A percentile compares a stretch with the other conserved stretches of the same genome.
Evolutionary conservation across 1,139 yeast species (phyloP).

Genomic region (Geotrichum histeridarum): DNA sequence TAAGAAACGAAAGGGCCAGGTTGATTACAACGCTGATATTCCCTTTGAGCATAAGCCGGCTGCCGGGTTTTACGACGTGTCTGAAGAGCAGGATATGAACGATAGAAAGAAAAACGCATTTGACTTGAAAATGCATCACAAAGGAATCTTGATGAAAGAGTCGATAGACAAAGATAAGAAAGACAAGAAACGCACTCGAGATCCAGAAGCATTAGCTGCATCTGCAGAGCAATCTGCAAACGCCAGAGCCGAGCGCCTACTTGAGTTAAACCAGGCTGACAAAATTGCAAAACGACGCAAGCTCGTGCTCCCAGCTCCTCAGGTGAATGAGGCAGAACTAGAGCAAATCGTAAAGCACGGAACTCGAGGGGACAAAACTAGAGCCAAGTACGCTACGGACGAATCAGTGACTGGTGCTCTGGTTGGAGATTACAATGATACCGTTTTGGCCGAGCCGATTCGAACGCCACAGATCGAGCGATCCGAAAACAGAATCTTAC

Average conservation of each 20-base stretch:
- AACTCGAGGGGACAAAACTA: conserved; percentile 25
- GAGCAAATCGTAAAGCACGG: conserved; percentile 35
- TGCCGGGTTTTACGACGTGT: conserved; percentile 63
- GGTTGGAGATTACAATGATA: conserved; percentile 21
- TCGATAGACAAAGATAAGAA: conserved; percentile 33
- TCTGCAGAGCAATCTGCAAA: conserved; percentile 33
- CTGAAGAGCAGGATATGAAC: conserved; percentile 50
- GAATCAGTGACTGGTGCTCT: conserved; percentile 26
- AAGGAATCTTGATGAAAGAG: conserved; percentile 47
- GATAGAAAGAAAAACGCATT: conserved; percentile 42
- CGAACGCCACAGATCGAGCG: conserved; percentile 22
- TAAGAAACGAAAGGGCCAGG: conserved; percentile 47
- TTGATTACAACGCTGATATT: conserved; percentile 79
- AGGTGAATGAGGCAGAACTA: conserved; percentile 38
- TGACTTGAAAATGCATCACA: conserved; percentile 44
- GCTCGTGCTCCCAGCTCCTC: conserved; percentile 52
- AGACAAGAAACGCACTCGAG: conserved; percentile 33
- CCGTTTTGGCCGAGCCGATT: conserved; percentile 14
- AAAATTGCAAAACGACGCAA: conserved; percentile 49
- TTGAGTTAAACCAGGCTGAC: conserved; percentile 37
- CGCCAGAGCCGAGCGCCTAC: conserved; percentile 40
- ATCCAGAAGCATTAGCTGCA: conserved; percentile 21
- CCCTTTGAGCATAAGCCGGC: conserved; percentile 74
- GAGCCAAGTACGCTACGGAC: conserved; percentile 24
- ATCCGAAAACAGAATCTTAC: conserved; percentile 28